Percentiles rank a stretch among this genome's conserved stretches.
phyloP scores from a whole-genome alignment of 75 land plant species.

The Ceratopteris richardii region DNA sequence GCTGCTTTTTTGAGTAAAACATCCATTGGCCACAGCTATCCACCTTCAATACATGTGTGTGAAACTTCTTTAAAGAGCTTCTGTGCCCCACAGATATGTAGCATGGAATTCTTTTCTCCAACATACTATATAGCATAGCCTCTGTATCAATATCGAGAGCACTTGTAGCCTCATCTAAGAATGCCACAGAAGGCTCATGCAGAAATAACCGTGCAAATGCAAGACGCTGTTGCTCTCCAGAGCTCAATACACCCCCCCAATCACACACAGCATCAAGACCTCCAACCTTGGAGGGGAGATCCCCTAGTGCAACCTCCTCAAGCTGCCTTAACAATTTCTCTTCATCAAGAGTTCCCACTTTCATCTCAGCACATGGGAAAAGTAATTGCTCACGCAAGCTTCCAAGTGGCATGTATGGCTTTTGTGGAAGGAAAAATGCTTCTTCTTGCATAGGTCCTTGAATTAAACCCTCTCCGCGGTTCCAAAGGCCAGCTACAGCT shows the following conservation, averaged over 20 bases:
- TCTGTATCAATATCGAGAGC: conserved; percentile 39
- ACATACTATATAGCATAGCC: conserved; percentile 22
- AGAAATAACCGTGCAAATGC: conserved; percentile 42
- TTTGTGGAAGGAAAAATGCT: conserved; percentile 40
- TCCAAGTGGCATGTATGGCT: conserved; percentile 47
- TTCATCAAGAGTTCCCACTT: conserved; percentile 4
- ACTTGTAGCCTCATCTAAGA: conserved; percentile 43
- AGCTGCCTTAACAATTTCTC: conserved; percentile 17
- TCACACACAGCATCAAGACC: conserved; percentile 29
- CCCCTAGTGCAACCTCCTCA: conserved; percentile 25
- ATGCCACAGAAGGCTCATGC: conserved; percentile 34
- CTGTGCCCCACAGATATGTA: conserved; percentile 46
- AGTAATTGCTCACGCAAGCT: conserved; percentile 36
- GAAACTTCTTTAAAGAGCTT: conserved; percentile 33
- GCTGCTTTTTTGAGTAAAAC: conserved; percentile 19
- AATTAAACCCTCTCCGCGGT: conserved; percentile 27
- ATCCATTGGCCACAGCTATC: conserved; percentile 23
- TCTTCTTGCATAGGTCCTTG: conserved; percentile 27
- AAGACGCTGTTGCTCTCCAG: conserved; percentile 41
- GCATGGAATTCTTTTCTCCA: conserved; percentile 14
- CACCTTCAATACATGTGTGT: conserved; percentile 34
- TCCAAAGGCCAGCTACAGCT: conserved; percentile 45
- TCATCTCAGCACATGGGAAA: conserved; percentile 17
- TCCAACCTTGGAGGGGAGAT: conserved; percentile 27
- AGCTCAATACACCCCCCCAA: conserved; percentile 34